Percentiles rank a stretch among this genome's conserved stretches.
These are phyloP conservation scores for Malbranchea cinnamomea DNA, from an alignment of 2,329 filamentous ascomycete species.

Conservation along the genomic window DNA sequence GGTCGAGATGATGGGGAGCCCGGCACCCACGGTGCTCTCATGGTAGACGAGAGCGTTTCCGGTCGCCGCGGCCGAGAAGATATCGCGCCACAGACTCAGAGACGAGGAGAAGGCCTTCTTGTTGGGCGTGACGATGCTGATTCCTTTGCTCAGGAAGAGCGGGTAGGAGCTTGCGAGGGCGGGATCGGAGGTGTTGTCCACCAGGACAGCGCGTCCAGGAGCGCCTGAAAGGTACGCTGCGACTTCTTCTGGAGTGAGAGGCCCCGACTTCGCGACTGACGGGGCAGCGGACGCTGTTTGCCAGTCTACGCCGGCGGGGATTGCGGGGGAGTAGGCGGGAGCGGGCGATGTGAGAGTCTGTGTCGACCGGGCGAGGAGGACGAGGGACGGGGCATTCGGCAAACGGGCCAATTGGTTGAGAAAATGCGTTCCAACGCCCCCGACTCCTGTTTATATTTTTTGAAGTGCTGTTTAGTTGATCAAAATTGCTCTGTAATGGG, in stretches of 20 bases:
- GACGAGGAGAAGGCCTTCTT: conserved; percentile 92
- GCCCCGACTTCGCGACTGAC: conserved; percentile 34
- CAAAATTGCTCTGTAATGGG: background rate
- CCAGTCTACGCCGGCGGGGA: conserved; percentile 42
- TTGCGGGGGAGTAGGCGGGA: conserved; percentile 49
- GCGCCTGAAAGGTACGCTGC: conserved; percentile 64
- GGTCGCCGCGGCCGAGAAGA: conserved; percentile 56
- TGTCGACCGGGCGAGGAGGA: conserved; percentile 74
- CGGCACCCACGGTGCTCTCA: conserved; percentile 86
- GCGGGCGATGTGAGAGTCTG: conserved; percentile 63
- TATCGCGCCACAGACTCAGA: conserved; percentile 70
- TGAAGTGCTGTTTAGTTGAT: conserved; percentile 2
- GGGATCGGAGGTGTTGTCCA: conserved; percentile 93
- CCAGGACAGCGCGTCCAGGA: conserved; percentile 63
- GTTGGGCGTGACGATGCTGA: conserved; percentile 91
- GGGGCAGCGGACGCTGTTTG: conserved; percentile 46
- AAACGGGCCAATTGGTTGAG: conserved; percentile 63
- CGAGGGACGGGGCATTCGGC: conserved; percentile 55
- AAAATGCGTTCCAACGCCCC: conserved; percentile 87
- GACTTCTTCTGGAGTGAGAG: conserved; percentile 51
- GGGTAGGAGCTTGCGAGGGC: conserved; percentile 75
- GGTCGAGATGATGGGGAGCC: conserved; percentile 83
- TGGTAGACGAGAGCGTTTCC: conserved; percentile 71
- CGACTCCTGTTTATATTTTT: conserved; percentile 49
- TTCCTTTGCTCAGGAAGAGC: conserved; percentile 59